Base-by-base conservation (phyloP, 2,329 filamentous ascomycete species). In the Blastomyces percursus region DNA sequence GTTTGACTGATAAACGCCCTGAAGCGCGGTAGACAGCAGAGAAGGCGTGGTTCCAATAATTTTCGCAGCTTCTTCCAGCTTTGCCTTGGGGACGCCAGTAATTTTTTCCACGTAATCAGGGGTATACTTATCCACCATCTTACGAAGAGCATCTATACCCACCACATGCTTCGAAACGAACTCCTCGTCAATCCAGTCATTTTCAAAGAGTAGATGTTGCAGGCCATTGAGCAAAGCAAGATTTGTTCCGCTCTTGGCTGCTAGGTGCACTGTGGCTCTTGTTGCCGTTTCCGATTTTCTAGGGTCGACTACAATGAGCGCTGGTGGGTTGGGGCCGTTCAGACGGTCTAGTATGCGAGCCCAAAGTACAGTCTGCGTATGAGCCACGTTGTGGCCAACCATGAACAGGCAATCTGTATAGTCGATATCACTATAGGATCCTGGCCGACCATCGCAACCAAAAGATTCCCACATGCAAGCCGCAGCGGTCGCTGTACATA, bases 1-100 rank as follows among this genome's bases (percentile, higher is more conserved):
- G 66, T 76, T 74, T 1, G 74, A 75, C 64, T 76, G 74, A 61
- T 77, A 77, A 5, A 77, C 75, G 3, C 75, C 75, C 63, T 76
- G 75, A 0, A 77, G 64, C 1, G 72, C 73, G 3, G 74, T 76
- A 2, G 74, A 77, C 9, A 76, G 64, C 2, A 77, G 67, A 27
- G 66, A 71, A 12, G 63, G 65, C 0, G 71, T 65, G 6, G 68
- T 73, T 8, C 74, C 73, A 3, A 76, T 67, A 50, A 76, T 72
- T 27, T 66, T 59, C 0, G 73, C 73, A 6, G 74, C 71, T 46
- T 73, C 63, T 60, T 71, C 60, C 1, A 76, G 66, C 35, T 73
- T 61, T 19, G 42, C 32, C 8, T 59, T 62, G 0, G 73, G 70
- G 1, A 77, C 71, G 2, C 73, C 74, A 3, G 75, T 75, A 51